Percentiles rank a stretch among this genome's conserved stretches.
phyloP scores from a whole-genome alignment of 495 filamentous ascomycete genomes.

The Terfezia claveryi region DNA sequence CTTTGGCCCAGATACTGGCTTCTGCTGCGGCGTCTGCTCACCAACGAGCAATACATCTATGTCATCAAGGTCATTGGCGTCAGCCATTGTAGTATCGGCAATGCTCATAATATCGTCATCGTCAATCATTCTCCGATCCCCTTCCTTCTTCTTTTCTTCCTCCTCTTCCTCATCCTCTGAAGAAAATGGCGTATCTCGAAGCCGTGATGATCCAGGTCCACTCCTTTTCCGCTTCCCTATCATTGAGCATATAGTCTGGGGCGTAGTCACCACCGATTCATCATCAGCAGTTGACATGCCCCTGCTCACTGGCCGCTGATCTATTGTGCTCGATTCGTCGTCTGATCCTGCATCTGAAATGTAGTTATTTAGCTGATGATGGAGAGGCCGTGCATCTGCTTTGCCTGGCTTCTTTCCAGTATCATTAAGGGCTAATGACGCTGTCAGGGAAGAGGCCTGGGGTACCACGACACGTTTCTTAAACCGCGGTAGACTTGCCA shows the following conservation, averaged over 20 bases:
- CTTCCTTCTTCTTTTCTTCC: not conserved
- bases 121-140: slow-evolving; percentile 3
- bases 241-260: slow-evolving; percentile 4
- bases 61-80: slow-evolving; percentile 8
- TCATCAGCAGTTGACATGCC: slow-evolving; percentile 17
- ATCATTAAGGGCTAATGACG: slow-evolving; percentile 5
- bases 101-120: slow-evolving; percentile 6
- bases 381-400: slow-evolving; percentile 15
- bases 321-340: slow-evolving; percentile 18
- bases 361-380: slow-evolving; percentile 17
- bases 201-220: slow-evolving; percentile 13
- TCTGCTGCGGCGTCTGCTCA: not conserved
- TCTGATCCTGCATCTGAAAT: slow-evolving; percentile 16
- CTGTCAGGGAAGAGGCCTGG: slow-evolving; percentile 7
- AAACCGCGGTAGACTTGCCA: slow-evolving; percentile 17
- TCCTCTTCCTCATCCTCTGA: slow-evolving; percentile 14
- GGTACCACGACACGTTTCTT: slow-evolving; percentile 13
- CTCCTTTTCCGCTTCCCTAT: slow-evolving; percentile 16
- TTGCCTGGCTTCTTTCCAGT: slow-evolving; percentile 8
- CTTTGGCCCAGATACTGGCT: not conserved
- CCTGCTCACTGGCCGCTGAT: slow-evolving; percentile 13
- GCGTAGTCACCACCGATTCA: slow-evolving; percentile 9
- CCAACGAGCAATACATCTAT: slow-evolving; percentile 1
- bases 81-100: slow-evolving; percentile 7
- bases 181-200: slow-evolving; percentile 15